Percentiles rank a stretch among this genome's conserved stretches.
phyloP scores from a whole-genome alignment of 2,329 filamentous ascomycete genomes.

The Lecanicillium sp. region DNA sequence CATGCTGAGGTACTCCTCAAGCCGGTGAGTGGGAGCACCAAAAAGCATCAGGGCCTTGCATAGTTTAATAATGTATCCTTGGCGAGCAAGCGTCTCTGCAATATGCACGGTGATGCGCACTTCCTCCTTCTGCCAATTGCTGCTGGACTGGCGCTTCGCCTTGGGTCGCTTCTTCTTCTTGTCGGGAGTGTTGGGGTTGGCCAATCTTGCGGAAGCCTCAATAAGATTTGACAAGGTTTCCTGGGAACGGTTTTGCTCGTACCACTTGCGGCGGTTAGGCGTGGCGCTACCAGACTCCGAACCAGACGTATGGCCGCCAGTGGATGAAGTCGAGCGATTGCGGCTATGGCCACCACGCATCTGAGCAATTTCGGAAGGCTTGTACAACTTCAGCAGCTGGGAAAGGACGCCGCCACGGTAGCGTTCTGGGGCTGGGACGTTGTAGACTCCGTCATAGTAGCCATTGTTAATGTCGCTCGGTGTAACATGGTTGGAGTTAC shows the following conservation, averaged over 20 bases:
- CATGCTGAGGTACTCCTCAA: constrained; percentile 86
- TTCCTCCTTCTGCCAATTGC: constrained; percentile 34
- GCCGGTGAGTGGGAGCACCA: constrained; percentile 79
- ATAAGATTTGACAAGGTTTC: constrained; percentile 39
- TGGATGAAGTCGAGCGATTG: constrained; percentile 10
- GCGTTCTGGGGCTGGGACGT: constrained; percentile 29
- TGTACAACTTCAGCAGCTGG: constrained; percentile 38
- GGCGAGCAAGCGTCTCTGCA: constrained; percentile 62
- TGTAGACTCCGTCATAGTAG: constrained; percentile 31
- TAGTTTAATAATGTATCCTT: constrained; percentile 75
- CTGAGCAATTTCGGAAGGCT: constrained; percentile 22
- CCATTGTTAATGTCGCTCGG: constrained; percentile 29
- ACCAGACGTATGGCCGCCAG: constrained; percentile 5
- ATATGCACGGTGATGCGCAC: constrained; percentile 42
- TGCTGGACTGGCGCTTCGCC: constrained; percentile 20
- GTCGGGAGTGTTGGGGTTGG: constrained; percentile 22
- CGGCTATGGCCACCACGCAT: constrained; percentile 12
- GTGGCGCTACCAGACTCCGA: constrained; percentile 29
- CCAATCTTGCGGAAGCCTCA: constrained; percentile 35
- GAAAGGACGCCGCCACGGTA: constrained; percentile 37
- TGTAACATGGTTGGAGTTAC: constrained; percentile 10
- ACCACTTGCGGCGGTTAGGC: constrained; percentile 38
- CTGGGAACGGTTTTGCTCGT: constrained; percentile 36
- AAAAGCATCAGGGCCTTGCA: constrained; percentile 81
- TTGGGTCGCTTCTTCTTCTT: constrained; percentile 24